Evolutionary conservation across 768 basidiomycete genomes (phyloP).

Genomic region (Harrya chromipes): DNA sequence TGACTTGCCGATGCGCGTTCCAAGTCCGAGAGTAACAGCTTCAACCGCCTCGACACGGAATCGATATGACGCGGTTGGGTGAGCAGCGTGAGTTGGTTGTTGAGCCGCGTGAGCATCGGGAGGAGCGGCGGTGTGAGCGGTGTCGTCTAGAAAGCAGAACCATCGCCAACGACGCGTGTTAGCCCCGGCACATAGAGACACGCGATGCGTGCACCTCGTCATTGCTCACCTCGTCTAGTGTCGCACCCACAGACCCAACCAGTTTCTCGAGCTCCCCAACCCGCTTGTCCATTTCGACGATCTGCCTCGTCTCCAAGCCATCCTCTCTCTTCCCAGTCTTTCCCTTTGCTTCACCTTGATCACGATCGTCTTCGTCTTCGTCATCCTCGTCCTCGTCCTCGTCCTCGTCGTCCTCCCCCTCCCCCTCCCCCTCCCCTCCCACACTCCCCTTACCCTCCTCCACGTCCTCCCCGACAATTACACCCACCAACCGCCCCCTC

Average conservation of each 20-base stretch:
- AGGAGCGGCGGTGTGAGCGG: constrained; percentile 80
- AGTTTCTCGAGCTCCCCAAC: constrained; percentile 80
- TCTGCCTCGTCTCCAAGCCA: constrained; percentile 39
- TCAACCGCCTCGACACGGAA: constrained; percentile 89
- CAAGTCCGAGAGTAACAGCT: constrained; percentile 87
- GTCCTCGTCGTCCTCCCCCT: constrained; percentile 4
- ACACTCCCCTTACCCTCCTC: constrained; percentile 8
- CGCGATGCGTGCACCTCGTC: background rate
- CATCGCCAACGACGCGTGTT: background rate
- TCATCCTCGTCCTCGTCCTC: background rate
- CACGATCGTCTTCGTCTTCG: background rate
- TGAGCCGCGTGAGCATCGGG: constrained; percentile 76
- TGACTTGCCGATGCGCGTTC: constrained; percentile 65
- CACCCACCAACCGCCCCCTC: constrained; percentile 58
- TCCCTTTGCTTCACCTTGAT: background rate
- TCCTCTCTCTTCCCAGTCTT: constrained; percentile 3
- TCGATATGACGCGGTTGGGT: constrained; percentile 97
- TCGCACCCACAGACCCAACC: constrained; percentile 76
- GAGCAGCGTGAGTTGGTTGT: constrained; percentile 80
- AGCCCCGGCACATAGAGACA: constrained; percentile 1
- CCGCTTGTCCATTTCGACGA: constrained; percentile 79
- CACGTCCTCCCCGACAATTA: constrained; percentile 36
- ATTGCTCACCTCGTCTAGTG: constrained; percentile 73
- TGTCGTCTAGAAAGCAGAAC: constrained; percentile 44
- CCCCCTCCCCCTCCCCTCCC: background rate